Percentiles rank a stretch among this genome's conserved stretches.
phyloP scores from a whole-genome alignment of 2,329 filamentous ascomycete genomes.

The Didymella glomerata region DNA sequence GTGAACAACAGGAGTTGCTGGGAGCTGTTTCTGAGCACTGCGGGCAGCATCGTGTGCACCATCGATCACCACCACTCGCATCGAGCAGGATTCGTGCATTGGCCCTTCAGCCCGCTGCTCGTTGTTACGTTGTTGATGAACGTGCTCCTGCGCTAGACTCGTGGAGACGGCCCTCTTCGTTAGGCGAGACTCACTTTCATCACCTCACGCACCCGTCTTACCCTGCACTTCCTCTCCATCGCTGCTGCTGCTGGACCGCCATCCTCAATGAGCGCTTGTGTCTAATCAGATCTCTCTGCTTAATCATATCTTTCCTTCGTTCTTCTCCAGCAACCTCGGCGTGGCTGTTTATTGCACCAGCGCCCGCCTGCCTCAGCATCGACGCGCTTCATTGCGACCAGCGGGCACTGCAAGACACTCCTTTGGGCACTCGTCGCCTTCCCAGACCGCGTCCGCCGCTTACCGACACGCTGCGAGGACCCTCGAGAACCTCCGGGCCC shows the following conservation, averaged over 20 bases:
- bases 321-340: constrained; percentile 48
- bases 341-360: constrained; percentile 51
- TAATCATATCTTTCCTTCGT: constrained; percentile 49
- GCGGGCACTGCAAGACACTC: constrained; percentile 37
- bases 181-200: constrained; percentile 22
- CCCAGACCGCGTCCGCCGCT: constrained; percentile 22
- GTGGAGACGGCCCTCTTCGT: constrained; percentile 10
- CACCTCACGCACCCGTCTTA: constrained; percentile 26
- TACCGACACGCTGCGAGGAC: constrained; percentile 22
- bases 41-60: background rate
- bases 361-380: constrained; percentile 21
- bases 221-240: constrained; percentile 26
- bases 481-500: constrained; percentile 14
- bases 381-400: constrained; percentile 26
- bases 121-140: constrained; percentile 11
- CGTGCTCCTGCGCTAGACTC: constrained; percentile 15
- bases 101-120: constrained; percentile 5
- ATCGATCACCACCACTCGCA: background rate
- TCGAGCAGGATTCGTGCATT: constrained; percentile 4
- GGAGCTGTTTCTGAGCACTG: background rate
- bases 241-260: constrained; percentile 28
- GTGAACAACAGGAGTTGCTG: background rate
- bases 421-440: constrained; percentile 30
- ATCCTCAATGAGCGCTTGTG: constrained; percentile 39
- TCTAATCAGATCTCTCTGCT: constrained; percentile 39